phyloP scores from a whole-genome alignment of 2,329 filamentous ascomycete species.

The Nectriaceae sp. region DNA sequence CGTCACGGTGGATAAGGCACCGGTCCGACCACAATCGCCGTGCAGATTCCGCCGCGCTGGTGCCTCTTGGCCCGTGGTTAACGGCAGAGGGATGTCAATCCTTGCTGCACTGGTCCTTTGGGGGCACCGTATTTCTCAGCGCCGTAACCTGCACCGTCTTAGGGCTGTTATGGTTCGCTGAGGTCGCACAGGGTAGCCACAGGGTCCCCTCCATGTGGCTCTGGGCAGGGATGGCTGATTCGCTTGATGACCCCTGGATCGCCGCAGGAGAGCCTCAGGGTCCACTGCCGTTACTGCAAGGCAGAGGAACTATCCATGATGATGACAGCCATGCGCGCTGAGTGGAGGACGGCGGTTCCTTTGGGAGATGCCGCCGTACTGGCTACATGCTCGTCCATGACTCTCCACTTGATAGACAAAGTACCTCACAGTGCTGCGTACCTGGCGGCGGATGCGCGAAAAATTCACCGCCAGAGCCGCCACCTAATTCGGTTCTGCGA shows the following conservation, averaged over 20 bases:
- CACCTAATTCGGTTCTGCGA: neutral
- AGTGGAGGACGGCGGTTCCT: conserved; percentile 9
- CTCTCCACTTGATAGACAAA: too few species aligned
- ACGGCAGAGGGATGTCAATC: too few species aligned
- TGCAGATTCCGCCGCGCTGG: too few species aligned
- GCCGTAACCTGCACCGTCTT: too few species aligned
- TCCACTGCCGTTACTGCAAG: conserved; percentile 22
- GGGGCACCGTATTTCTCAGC: neutral
- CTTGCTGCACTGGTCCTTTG: too few species aligned
- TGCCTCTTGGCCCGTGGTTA: too few species aligned
- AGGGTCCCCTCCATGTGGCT: neutral
- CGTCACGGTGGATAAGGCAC: conserved; percentile 28
- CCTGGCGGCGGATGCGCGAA: too few species aligned
- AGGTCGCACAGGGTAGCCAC: too few species aligned
- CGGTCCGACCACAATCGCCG: neutral
- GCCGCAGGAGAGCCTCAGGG: conserved; percentile 27
- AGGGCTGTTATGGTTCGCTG: too few species aligned
- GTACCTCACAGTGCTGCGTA: too few species aligned
- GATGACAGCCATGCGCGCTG: conserved; percentile 4
- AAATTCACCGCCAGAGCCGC: neutral
- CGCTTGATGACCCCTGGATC: neutral
- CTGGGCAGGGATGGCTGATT: neutral
- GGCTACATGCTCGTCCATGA: too few species aligned
- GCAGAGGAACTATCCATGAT: conserved; percentile 1
- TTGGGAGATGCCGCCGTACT: neutral